A percentile compares a stretch with the other conserved stretches of the same genome.
Evolutionary conservation across 495 filamentous ascomycete genomes (phyloP).

Genomic region (Talaromyces thailandensis): DNA sequence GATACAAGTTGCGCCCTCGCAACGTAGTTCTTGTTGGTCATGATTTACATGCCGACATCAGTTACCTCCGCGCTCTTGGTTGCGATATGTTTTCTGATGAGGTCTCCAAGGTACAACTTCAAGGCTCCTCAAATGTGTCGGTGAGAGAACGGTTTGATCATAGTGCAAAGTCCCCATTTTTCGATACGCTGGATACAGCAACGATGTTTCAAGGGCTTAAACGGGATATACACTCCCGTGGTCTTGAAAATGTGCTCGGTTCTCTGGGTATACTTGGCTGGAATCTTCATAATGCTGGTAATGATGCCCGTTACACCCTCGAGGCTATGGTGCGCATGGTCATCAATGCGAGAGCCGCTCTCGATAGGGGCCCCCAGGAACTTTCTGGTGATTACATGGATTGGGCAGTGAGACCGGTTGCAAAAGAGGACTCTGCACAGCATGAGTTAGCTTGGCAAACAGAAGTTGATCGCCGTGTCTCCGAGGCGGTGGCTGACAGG

Average conservation of each 20-base stretch:
- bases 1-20: conserved; percentile 27
- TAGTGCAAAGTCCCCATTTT: conserved; percentile 14
- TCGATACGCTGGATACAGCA: conserved; percentile 63
- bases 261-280: conserved; percentile 52
- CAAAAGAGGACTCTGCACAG: not conserved
- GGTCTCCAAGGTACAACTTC: conserved; percentile 29
- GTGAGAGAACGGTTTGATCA: conserved; percentile 12
- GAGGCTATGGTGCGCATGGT: conserved; percentile 63
- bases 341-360: conserved; percentile 20
- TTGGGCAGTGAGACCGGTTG: not conserved
- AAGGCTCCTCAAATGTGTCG: not conserved
- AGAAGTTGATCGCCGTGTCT: conserved; percentile 10
- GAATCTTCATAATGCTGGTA: conserved; percentile 87
- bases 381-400: not conserved
- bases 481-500: not conserved
- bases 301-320: conserved; percentile 83
- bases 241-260: conserved; percentile 50
- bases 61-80: conserved; percentile 50
- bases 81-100: conserved; percentile 27
- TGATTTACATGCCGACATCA: conserved; percentile 54
- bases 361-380: not conserved
- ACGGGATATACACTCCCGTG: conserved; percentile 36
- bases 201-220: conserved; percentile 52
- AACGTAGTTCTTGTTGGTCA: conserved; percentile 76
- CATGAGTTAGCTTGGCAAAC: conserved; percentile 4